These are phyloP conservation scores for Anthoceros angustus DNA, from an alignment of 225 moss, liverwort and hornwort species.

Conservation along the genomic window DNA sequence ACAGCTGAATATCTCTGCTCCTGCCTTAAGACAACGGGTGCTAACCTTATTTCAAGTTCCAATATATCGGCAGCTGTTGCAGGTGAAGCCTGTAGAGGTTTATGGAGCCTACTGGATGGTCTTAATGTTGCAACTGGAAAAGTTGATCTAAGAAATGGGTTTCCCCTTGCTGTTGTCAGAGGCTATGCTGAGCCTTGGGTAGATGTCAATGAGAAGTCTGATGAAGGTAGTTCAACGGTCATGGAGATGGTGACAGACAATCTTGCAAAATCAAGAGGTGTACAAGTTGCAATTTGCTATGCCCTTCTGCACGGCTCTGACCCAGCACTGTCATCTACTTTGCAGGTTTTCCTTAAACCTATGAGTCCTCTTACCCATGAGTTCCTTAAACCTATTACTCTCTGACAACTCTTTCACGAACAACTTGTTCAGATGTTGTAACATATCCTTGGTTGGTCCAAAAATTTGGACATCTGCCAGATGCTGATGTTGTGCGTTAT, in stretches of 20 bases:
- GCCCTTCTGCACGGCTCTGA: slow-evolving; percentile 91
- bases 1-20: slow-evolving; percentile 95
- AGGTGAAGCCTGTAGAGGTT: slow-evolving; percentile 90
- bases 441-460: not conserved
- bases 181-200: slow-evolving; percentile 73
- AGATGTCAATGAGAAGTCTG: slow-evolving; percentile 46
- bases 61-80: slow-evolving; percentile 92
- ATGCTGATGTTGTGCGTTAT: slow-evolving; percentile 5
- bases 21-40: slow-evolving; percentile 76
- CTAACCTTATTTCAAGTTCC: slow-evolving; percentile 77
- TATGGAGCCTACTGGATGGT: slow-evolving; percentile 89
- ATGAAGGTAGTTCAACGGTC: slow-evolving; percentile 64
- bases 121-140: slow-evolving; percentile 79
- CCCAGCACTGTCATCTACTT: slow-evolving; percentile 67
- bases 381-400: not conserved
- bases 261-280: slow-evolving; percentile 74
- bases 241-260: slow-evolving; percentile 75
- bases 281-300: slow-evolving; percentile 94
- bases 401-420: not conserved
- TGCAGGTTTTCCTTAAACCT: slow-evolving; percentile 44
- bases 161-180: slow-evolving; percentile 69
- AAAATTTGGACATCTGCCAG: not conserved
- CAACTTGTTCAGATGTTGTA: not conserved
- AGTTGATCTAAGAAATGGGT: slow-evolving; percentile 67
- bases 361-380: not conserved